Evolutionary conservation across 176 grass and related monocot genomes (phyloP).

Genomic region (Cenchrus americanus): DNA sequence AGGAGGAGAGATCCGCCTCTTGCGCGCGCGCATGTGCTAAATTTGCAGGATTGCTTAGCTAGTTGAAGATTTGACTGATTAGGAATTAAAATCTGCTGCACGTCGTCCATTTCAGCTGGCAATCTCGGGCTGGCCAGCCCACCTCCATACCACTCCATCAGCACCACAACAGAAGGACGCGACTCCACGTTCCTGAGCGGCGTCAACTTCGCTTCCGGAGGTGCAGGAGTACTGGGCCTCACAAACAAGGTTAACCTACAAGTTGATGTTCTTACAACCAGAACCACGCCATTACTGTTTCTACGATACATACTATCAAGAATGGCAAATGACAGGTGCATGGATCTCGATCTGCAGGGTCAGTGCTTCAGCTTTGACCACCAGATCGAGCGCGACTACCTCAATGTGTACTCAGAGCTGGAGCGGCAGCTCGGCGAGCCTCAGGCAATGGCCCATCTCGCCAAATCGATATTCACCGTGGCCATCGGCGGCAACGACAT

Average conservation of each 20-base stretch:
- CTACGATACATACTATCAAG: neutral
- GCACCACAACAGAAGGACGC: constrained; percentile 24
- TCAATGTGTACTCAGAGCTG: constrained; percentile 32
- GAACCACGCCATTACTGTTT: neutral
- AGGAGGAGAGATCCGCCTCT: too few species aligned
- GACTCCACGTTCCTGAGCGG: constrained; percentile 41
- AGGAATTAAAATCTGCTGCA: neutral
- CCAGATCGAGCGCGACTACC: constrained; percentile 54
- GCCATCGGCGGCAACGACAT: constrained; percentile 80
- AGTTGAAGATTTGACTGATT: too few species aligned
- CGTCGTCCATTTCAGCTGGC: constrained; percentile 42
- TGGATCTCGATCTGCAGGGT: constrained; percentile 32
- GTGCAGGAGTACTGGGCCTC: constrained; percentile 52
- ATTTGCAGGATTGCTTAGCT: too few species aligned
- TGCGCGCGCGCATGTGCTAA: too few species aligned
- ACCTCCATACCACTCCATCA: constrained; percentile 55
- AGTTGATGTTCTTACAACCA: neutral
- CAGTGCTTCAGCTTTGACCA: constrained; percentile 60
- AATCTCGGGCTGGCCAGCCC: constrained; percentile 52
- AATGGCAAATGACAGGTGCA: neutral
- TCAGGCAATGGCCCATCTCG: constrained; percentile 49
- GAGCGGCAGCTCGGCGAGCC: constrained; percentile 49
- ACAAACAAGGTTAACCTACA: constrained; percentile 48
- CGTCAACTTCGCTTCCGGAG: constrained; percentile 80
- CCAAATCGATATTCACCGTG: constrained; percentile 63